phyloP scores from a whole-genome alignment of 177 flowering plant species.

The Tripterygium wilfordii region DNA sequence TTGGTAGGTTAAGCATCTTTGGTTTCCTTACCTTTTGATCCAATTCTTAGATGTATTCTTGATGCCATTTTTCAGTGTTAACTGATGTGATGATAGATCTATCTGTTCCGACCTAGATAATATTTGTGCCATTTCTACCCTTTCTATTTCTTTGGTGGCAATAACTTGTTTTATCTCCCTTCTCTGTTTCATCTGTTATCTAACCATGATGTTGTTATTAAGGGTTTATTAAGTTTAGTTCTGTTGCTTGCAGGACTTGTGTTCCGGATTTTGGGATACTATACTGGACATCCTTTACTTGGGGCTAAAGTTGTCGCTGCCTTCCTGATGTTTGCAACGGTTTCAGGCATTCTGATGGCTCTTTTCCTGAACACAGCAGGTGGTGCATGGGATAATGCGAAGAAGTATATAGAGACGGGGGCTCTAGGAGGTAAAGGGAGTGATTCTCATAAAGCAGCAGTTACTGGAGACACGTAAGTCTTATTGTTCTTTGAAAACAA shows the following conservation, averaged over 20 bases:
- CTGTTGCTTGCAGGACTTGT: slow-evolving; percentile 54
- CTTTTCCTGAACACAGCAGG: slow-evolving; percentile 97
- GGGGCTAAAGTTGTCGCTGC: slow-evolving; percentile 99
- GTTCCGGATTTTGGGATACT: slow-evolving; percentile 78
- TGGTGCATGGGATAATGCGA: slow-evolving; percentile 99
- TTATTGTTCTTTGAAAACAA: too few species aligned
- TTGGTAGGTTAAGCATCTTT: slow-evolving; percentile 47
- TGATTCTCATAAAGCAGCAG: slow-evolving; percentile 89
- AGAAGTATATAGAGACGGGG: slow-evolving; percentile 95
- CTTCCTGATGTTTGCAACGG: slow-evolving; percentile 96
- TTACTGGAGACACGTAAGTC: slow-evolving; percentile 98
- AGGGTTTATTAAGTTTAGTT: background rate
- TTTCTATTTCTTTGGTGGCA: too few species aligned
- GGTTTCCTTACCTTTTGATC: too few species aligned
- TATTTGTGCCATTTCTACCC: too few species aligned
- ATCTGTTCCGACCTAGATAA: too few species aligned
- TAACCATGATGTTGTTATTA: too few species aligned
- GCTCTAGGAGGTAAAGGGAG: slow-evolving; percentile 99
- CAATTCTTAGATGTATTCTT: background rate
- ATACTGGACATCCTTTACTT: slow-evolving; percentile 84
- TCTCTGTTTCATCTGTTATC: too few species aligned
- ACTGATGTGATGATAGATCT: too few species aligned
- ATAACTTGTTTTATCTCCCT: too few species aligned
- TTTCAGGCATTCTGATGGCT: slow-evolving; percentile 96
- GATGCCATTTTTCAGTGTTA: too few species aligned